Percentiles rank a stretch among this genome's conserved stretches.
Conservation (phyloP, 345 rosid genomes). For the Populus ilicifolia region DNA sequence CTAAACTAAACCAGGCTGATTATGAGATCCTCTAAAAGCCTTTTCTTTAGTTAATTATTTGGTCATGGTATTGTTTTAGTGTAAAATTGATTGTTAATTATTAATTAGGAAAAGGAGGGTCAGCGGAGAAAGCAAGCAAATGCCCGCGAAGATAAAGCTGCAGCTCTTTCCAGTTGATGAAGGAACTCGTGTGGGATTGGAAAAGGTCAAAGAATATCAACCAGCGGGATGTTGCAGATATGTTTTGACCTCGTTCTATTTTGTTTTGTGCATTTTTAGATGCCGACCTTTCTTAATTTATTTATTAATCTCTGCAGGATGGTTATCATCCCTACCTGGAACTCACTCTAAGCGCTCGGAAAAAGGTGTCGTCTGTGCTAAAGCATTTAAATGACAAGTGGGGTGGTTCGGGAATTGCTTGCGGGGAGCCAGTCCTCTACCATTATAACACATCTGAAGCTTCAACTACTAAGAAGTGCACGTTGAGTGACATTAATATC, state of each 20-base stretch:
- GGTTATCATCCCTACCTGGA: constrained; percentile 91
- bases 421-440: constrained; percentile 54
- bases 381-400: constrained; percentile 65
- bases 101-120: background rate
- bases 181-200: constrained; percentile 52
- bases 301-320: constrained; percentile 35
- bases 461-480: constrained; percentile 43
- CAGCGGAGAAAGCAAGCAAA: constrained; percentile 4
- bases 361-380: constrained; percentile 70
- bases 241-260: too few relatives aligned
- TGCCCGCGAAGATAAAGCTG: constrained; percentile 59
- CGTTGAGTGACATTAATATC: constrained; percentile 38
- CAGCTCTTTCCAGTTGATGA: constrained; percentile 86
- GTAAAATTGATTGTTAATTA: too few relatives aligned
- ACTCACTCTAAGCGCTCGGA: constrained; percentile 64
- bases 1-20: background rate
- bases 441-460: constrained; percentile 42
- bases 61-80: too few relatives aligned
- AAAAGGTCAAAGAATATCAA: constrained; percentile 49
- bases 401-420: constrained; percentile 62
- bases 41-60: too few relatives aligned
- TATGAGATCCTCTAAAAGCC: background rate
- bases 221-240: too few relatives aligned
- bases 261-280: too few relatives aligned
- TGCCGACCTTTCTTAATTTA: too few relatives aligned